A percentile compares a stretch with the other conserved stretches of the same genome.
phyloP scores from a whole-genome alignment of 2,329 filamentous ascomycete species.

The Exophiala sp. region DNA sequence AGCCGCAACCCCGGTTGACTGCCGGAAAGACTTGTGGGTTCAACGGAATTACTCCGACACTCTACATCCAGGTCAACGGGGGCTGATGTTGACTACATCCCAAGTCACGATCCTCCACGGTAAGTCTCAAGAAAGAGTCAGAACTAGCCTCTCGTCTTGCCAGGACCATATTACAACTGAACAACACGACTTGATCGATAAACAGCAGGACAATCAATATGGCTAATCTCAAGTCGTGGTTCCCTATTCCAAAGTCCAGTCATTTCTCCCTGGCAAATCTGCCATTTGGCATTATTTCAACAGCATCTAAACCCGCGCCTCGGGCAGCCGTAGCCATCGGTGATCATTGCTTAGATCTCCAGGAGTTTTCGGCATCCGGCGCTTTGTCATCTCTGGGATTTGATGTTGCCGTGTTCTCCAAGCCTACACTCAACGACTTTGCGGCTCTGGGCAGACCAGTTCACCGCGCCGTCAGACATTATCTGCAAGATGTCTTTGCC shows the following conservation, averaged over 20 bases:
- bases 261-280: conserved; percentile 75
- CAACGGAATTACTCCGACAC: conserved; percentile 13
- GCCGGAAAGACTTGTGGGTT: not conserved
- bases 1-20: no score
- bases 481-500: conserved; percentile 62
- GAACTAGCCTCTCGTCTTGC: not conserved
- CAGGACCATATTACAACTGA: not conserved
- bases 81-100: not conserved
- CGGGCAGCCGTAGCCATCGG: conserved; percentile 68
- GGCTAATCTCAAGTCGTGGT: conserved; percentile 49
- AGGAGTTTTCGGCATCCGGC: conserved; percentile 52
- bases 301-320: conserved; percentile 49
- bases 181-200: not conserved
- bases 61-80: not conserved
- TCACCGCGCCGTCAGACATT: conserved; percentile 62
- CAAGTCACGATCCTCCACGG: not conserved
- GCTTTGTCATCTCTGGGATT: conserved; percentile 56
- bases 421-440: conserved; percentile 65
- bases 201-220: conserved; percentile 16
- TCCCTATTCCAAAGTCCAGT: conserved; percentile 53
- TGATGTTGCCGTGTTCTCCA: conserved; percentile 57
- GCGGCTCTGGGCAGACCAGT: conserved; percentile 63
- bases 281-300: conserved; percentile 75
- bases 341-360: conserved; percentile 63
- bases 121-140: conserved; percentile 1